Evolutionary conservation across 129 eudicot genomes (phyloP), one percentile per base, ranked within the genome.

Genomic region (Pulicaria dysenterica): DNA sequence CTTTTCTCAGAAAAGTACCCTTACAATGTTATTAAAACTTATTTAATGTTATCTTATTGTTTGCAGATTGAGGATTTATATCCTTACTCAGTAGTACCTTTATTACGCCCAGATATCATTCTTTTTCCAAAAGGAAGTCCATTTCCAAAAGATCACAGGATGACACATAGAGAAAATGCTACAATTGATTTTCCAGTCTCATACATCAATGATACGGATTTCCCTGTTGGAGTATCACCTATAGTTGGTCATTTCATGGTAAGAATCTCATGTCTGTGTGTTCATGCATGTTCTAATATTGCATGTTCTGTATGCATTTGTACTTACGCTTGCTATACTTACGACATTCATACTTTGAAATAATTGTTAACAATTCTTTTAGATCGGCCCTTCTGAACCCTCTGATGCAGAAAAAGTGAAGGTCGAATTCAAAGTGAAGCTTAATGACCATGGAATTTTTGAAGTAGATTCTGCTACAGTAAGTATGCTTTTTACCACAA

Each of bases 11-110:
- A 24, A 9, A 4, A 0, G 8, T 19, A 56, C 9, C 38, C 39
- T 11, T 7, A n/a, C n/a, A n/a, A 15, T 15, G 24, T 37, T 48
- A 19, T 15, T 36, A 5, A 15, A 5, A 4, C 3, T 67, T 16
- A 55, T 43, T 3, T 36, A 53, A 42, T 31, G 6, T 41, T 71
- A 60, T 74, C 31, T 15, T 69, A 31, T 50, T 46, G 37, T 80
- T 72, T 85, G 55, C 89, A 92, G 96, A 88, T 92, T 61, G 82
- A 85, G 76, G 98, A 92, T 73, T 72, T 77, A 56, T 78, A 83
- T 69, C 98, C 98, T 42, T 86, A 83, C 82, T 79, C 91, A 15
- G 70, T 88, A 61, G 91, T 85, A 14, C 69, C 78, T 60, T 59
- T 62, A 31, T 60, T 75, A 8, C 41, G 58, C 24, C 64, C 79